Percentiles rank a stretch among this genome's conserved stretches.
These are phyloP conservation scores for Aspergillus udagawae DNA, from an alignment of 2,329 filamentous ascomycete species.

Conservation along the genomic window DNA sequence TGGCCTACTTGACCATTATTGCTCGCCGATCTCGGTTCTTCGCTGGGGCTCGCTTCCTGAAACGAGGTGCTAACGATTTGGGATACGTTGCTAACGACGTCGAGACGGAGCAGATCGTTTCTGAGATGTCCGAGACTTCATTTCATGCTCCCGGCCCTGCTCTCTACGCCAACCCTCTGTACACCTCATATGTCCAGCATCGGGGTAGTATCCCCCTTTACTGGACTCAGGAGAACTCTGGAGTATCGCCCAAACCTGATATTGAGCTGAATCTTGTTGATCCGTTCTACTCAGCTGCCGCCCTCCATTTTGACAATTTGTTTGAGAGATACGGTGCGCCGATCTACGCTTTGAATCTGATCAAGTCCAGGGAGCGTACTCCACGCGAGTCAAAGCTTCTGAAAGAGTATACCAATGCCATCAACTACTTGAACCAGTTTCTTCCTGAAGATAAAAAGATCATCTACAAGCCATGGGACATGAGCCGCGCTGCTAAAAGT, in stretches of 20 bases:
- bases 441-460: conserved; percentile 80
- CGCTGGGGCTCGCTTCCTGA: conserved; percentile 88
- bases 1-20: conserved; percentile 89
- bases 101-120: conserved; percentile 97
- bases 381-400: conserved; percentile 89
- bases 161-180: conserved; percentile 82
- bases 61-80: conserved; percentile 88
- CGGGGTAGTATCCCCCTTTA: conserved; percentile 93
- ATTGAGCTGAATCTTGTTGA: conserved; percentile 95
- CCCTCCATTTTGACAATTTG: conserved; percentile 89
- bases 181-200: conserved; percentile 95
- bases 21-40: conserved; percentile 89
- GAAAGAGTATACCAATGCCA: conserved; percentile 78
- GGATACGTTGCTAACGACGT: conserved; percentile 98
- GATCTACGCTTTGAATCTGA: conserved; percentile 84
- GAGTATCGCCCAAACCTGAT: conserved; percentile 91
- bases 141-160: conserved; percentile 87
- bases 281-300: conserved; percentile 90
- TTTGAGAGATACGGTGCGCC: conserved; percentile 92
- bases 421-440: conserved; percentile 92
- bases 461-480: conserved; percentile 93
- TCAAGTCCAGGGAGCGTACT: conserved; percentile 82
- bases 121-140: conserved; percentile 88
- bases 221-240: conserved; percentile 95
- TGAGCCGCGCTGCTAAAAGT: conserved; percentile 91